phyloP scores from a whole-genome alignment of 768 basidiomycete species.

The Pluteus cervinus region DNA sequence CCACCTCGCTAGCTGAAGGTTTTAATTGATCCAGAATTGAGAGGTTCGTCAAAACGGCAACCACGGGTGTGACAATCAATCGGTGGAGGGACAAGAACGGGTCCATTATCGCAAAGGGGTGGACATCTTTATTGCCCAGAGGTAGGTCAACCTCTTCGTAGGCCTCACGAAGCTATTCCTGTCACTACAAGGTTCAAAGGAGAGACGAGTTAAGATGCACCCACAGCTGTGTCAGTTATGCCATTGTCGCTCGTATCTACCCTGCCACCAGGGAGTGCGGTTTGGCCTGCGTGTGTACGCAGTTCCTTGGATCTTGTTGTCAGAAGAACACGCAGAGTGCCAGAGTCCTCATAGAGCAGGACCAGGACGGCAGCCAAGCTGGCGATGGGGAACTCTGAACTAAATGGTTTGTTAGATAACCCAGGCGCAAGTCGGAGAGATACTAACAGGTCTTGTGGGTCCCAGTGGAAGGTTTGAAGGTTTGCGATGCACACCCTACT shows the following conservation, averaged over 20 bases:
- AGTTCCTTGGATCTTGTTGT: conserved; percentile 80
- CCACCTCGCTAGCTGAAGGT: conserved; percentile 65
- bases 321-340: conserved; percentile 66
- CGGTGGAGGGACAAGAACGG: conserved; percentile 65
- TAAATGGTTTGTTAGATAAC: conserved; percentile 6
- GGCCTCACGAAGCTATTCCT: conserved; percentile 69
- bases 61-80: conserved; percentile 73
- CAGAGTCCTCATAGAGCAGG: conserved; percentile 67
- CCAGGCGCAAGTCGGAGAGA: too few species aligned
- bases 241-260: conserved; percentile 59
- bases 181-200: conserved; percentile 1
- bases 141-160: conserved; percentile 79
- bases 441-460: too few species aligned
- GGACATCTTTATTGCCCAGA: conserved; percentile 45
- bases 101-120: conserved; percentile 54
- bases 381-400: conserved; percentile 24
- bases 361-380: conserved; percentile 76
- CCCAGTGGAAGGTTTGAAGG: too few species aligned
- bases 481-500: too few species aligned
- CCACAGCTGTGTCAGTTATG: conserved; percentile 69
- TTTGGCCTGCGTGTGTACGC: conserved; percentile 74
- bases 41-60: conserved; percentile 58
- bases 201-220: conserved; percentile 18
- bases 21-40: conserved; percentile 44
- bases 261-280: conserved; percentile 80